These are phyloP conservation scores for Dioscorea cayenensis DNA, from an alignment of 116 monocot species.

Conservation along the genomic window DNA sequence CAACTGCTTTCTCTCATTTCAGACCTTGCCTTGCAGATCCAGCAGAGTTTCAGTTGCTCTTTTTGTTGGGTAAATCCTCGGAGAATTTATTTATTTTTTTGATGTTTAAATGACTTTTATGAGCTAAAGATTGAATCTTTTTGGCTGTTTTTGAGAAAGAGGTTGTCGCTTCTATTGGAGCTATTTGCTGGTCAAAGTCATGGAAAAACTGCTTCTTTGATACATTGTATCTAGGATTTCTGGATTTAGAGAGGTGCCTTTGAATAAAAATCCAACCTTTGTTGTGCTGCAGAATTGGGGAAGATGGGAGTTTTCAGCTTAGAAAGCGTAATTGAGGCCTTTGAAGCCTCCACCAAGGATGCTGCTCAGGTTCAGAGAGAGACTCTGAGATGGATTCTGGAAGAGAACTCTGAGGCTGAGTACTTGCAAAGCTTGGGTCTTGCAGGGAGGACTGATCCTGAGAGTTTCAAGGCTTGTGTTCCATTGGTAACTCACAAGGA, in stretches of 20 bases:
- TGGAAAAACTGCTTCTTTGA: neutral
- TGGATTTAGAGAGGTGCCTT: neutral
- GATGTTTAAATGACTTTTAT: neutral
- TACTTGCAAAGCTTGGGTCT: slow-evolving; percentile 52
- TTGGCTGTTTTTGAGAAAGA: neutral
- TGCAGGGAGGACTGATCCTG: slow-evolving; percentile 40
- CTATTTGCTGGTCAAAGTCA: neutral
- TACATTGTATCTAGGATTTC: neutral
- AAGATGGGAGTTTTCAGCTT: slow-evolving; percentile 19
- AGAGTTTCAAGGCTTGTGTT: slow-evolving; percentile 47
- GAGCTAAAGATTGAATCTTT: neutral
- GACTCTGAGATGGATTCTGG: slow-evolving; percentile 39
- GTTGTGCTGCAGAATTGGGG: neutral
- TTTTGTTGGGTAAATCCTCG: neutral
- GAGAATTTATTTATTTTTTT: neutral
- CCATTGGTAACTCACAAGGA: slow-evolving; percentile 50
- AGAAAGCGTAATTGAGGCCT: slow-evolving; percentile 32
- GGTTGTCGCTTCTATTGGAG: neutral
- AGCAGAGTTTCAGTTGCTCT: neutral
- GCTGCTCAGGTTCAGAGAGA: slow-evolving; percentile 43
- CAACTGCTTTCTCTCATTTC: neutral
- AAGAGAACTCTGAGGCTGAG: slow-evolving; percentile 49
- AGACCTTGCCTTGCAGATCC: neutral
- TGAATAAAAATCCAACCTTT: neutral
- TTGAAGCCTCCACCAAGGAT: slow-evolving; percentile 39